Percentiles rank a stretch among this genome's conserved stretches.
phyloP scores from a whole-genome alignment of 2,329 filamentous ascomycete species.

The Colletotrichum higginsianum region DNA sequence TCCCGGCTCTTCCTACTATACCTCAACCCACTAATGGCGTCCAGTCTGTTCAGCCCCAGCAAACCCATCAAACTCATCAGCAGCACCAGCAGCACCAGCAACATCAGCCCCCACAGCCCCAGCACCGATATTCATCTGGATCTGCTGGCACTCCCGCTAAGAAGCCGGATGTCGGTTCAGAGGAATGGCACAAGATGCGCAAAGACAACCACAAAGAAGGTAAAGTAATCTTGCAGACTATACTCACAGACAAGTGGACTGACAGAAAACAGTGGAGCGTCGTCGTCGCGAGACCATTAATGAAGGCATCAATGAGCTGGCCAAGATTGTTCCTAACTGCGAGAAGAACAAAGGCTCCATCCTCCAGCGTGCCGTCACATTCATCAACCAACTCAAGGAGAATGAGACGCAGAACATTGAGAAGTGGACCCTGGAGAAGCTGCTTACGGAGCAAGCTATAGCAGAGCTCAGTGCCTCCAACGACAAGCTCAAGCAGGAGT shows the following conservation, averaged over 20 bases:
- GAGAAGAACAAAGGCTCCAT: slow-evolving; percentile 99
- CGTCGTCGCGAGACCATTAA: slow-evolving; percentile 98
- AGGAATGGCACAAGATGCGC: slow-evolving; percentile 97
- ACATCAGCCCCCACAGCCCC: slow-evolving; percentile 47
- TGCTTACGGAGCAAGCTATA: slow-evolving; percentile 90
- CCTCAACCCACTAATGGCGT: slow-evolving; percentile 40
- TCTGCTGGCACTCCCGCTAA: slow-evolving; percentile 59
- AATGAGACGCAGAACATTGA: slow-evolving; percentile 95
- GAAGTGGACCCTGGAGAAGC: slow-evolving; percentile 93
- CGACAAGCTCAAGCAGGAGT: slow-evolving; percentile 87
- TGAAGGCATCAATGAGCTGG: slow-evolving; percentile 97
- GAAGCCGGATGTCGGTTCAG: slow-evolving; percentile 94
- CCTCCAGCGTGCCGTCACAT: slow-evolving; percentile 90
- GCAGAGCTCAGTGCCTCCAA: slow-evolving; percentile 89
- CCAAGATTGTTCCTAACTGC: slow-evolving; percentile 96
- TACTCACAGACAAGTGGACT: slow-evolving; percentile 28
- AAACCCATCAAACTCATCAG: slow-evolving; percentile 45
- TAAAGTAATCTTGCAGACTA: slow-evolving; percentile 59
- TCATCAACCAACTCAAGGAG: slow-evolving; percentile 94
- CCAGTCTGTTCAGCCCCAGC: slow-evolving; percentile 36
- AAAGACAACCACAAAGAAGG: slow-evolving; percentile 99
- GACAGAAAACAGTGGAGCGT: slow-evolving; percentile 81
- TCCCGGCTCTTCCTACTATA: slow-evolving; percentile 39
- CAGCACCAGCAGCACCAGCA: slow-evolving; percentile 44
- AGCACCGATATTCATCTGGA: slow-evolving; percentile 52